Conservation (phyloP, 2,329 filamentous ascomycete species). For the Teratosphaeria zuluensis region DNA sequence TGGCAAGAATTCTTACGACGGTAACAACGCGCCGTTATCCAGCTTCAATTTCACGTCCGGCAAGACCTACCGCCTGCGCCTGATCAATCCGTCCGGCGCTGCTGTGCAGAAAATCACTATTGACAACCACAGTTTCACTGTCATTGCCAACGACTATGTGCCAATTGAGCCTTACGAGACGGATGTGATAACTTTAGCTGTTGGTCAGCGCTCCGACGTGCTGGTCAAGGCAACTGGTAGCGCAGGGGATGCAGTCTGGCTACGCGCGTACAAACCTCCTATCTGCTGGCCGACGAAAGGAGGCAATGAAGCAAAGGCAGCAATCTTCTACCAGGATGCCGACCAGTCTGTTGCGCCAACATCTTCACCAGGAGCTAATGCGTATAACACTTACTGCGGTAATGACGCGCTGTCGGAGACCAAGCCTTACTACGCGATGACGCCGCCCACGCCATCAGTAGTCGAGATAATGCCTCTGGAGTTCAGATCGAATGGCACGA, state of each 20-base stretch:
- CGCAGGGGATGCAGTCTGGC: conserved; percentile 23
- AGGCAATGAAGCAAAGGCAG: conserved; percentile 42
- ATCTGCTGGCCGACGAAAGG: conserved; percentile 15
- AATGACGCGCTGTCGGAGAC: conserved; percentile 49
- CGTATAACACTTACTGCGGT: conserved; percentile 43
- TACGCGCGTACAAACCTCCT: conserved; percentile 22
- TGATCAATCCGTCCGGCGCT: conserved; percentile 33
- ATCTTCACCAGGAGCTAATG: conserved; percentile 42
- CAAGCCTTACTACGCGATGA: conserved; percentile 44
- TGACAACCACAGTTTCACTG: conserved; percentile 33
- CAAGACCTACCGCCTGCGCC: conserved; percentile 31
- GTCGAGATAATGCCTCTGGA: conserved; percentile 38
- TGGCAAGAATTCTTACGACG: conserved; percentile 23
- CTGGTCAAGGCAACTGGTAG: conserved; percentile 27
- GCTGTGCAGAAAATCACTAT: conserved; percentile 34
- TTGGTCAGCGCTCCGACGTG: conserved; percentile 34
- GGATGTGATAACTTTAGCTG: conserved; percentile 29
- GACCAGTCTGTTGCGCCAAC: conserved; percentile 41
- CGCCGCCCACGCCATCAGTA: conserved; percentile 21
- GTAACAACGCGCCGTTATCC: conserved; percentile 17
- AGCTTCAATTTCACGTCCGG: conserved; percentile 31
- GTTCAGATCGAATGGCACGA: conserved; percentile 38
- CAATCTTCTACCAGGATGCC: conserved; percentile 54
- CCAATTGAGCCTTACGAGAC: conserved; percentile 31
- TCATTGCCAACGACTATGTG: conserved; percentile 35